Conservation (phyloP, 495 filamentous ascomycete genomes). For the Xylaria grammica region DNA sequence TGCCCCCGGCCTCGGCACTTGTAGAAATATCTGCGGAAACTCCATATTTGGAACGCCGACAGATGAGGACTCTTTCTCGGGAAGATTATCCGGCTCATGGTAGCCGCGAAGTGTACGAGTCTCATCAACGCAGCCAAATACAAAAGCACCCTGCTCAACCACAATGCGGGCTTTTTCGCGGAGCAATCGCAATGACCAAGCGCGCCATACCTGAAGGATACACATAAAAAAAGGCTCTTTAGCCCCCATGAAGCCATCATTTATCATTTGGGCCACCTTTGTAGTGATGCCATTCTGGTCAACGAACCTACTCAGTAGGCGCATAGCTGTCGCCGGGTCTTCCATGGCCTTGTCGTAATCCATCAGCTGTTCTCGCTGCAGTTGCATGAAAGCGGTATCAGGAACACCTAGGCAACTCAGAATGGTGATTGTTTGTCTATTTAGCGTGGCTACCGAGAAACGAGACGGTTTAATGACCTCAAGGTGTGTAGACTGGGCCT, state of each 20-base stretch:
- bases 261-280: constrained; percentile 73
- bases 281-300: constrained; percentile 86
- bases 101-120: constrained; percentile 75
- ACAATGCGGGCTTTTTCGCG: constrained; percentile 92
- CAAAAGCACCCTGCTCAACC: constrained; percentile 80
- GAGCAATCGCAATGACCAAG: constrained; percentile 82
- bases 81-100: constrained; percentile 39
- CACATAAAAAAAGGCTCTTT: constrained; percentile 84
- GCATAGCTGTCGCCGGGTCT: constrained; percentile 64
- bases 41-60: constrained; percentile 33
- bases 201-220: constrained; percentile 74
- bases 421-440: constrained; percentile 86
- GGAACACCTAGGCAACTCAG: constrained; percentile 77
- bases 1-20: constrained; percentile 58
- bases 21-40: constrained; percentile 88
- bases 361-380: constrained; percentile 66
- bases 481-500: constrained; percentile 68
- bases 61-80: not conserved
- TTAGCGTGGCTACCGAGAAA: constrained; percentile 76
- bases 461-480: constrained; percentile 86
- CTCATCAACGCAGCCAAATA: constrained; percentile 92
- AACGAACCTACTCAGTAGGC: constrained; percentile 72
- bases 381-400: constrained; percentile 68
- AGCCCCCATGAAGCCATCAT: constrained; percentile 74
- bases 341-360: constrained; percentile 71